phyloP scores from a whole-genome alignment of 2,329 filamentous ascomycete genomes.

The Didymella segeticola region DNA sequence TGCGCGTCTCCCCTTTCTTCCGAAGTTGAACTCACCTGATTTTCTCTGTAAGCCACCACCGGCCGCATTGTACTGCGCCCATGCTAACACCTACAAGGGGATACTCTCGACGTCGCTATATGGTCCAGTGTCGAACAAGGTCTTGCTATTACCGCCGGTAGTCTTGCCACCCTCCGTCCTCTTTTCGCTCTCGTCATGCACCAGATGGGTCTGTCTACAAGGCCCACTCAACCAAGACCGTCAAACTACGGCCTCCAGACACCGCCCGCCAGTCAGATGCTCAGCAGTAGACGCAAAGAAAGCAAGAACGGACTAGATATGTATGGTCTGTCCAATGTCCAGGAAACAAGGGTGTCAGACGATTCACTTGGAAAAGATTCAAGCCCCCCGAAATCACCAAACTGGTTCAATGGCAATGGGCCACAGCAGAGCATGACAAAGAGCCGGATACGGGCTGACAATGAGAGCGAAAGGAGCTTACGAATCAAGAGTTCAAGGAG shows the following conservation, averaged over 20 bases:
- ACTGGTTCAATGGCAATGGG: constrained; percentile 21
- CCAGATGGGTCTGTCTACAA: constrained; percentile 34
- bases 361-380: constrained; percentile 9
- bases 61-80: no score
- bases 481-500: constrained; percentile 25
- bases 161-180: constrained; percentile 45
- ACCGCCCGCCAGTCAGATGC: constrained; percentile 18
- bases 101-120: constrained; percentile 46
- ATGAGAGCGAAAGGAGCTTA: constrained; percentile 36
- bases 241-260: constrained; percentile 31
- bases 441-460: constrained; percentile 19
- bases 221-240: constrained; percentile 27
- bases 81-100: constrained; percentile 26
- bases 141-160: constrained; percentile 47
- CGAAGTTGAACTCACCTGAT: constrained; percentile 38
- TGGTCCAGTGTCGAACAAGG: constrained; percentile 48
- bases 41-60: constrained; percentile 38
- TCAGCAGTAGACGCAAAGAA: constrained; percentile 20
- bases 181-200: constrained; percentile 37
- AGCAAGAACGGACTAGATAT: constrained; percentile 29
- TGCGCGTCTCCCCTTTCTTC: constrained; percentile 39
- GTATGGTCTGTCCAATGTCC: constrained; percentile 29
- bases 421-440: constrained; percentile 16
- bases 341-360: constrained; percentile 26
- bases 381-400: constrained; percentile 16